Conservation (phyloP, 441 rosid species). For the Arabidopsis hybrid region DNA sequence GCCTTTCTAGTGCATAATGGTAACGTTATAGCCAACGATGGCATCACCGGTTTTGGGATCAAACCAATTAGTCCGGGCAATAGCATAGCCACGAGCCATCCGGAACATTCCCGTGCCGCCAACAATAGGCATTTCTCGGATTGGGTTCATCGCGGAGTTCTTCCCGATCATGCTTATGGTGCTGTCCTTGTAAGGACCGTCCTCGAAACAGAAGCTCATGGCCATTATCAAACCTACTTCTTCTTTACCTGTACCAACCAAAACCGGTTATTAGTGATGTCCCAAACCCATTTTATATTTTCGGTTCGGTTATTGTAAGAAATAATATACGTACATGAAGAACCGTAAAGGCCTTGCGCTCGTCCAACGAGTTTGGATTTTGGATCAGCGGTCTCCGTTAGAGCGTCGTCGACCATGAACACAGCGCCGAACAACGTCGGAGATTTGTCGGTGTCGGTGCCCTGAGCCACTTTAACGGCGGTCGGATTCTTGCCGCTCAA, state of each 20-base stretch:
- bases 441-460: constrained; percentile 50
- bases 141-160: constrained; percentile 54
- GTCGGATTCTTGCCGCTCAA: constrained; percentile 66
- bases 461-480: constrained; percentile 61
- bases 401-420: constrained; percentile 67
- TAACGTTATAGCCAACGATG: constrained; percentile 66
- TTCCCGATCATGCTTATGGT: constrained; percentile 65
- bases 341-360: constrained; percentile 75
- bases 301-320: neutral
- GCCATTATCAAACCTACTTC: constrained; percentile 68
- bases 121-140: constrained; percentile 75
- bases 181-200: constrained; percentile 72
- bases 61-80: constrained; percentile 55
- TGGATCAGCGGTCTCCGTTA: constrained; percentile 67
- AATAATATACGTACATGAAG: constrained; percentile 37
- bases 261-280: neutral
- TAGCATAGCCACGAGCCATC: constrained; percentile 73
- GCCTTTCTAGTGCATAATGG: constrained; percentile 51
- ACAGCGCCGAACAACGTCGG: constrained; percentile 61
- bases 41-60: constrained; percentile 64
- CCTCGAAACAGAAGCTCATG: constrained; percentile 60
- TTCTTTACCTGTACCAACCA: constrained; percentile 44
- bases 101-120: constrained; percentile 82
- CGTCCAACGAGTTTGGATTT: constrained; percentile 67
- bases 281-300: neutral